Conservation (phyloP, 2,329 filamentous ascomycete species). For the Colletotrichum sp. region DNA sequence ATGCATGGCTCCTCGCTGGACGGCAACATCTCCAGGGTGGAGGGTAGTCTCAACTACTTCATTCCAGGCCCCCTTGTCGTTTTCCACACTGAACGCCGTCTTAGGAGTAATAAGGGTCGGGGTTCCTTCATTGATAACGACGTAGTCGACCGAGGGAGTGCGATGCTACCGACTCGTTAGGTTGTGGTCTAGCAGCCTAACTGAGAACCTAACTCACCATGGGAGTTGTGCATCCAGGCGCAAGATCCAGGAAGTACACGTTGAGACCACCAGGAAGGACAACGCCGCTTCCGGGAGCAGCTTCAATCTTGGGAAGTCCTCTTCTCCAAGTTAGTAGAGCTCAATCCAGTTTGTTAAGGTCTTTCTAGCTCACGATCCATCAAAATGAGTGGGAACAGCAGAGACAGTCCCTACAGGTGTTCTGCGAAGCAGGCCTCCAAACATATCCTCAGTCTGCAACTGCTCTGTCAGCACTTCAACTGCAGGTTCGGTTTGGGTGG, state of each 20-base stretch:
- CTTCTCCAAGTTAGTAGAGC: not conserved
- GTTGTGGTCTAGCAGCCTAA: not conserved
- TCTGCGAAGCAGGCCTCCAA: not conserved
- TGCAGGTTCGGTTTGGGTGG: not conserved
- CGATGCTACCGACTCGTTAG: not conserved
- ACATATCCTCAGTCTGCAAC: not conserved
- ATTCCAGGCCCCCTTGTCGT: not conserved
- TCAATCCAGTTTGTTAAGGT: not conserved
- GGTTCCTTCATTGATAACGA: not conserved
- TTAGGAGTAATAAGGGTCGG: not conserved
- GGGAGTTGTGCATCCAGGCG: not conserved
- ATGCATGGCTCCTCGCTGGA: not conserved
- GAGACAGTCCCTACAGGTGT: conserved; percentile 38
- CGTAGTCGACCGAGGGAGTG: not conserved
- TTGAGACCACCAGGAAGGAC: not conserved
- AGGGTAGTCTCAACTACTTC: not conserved
- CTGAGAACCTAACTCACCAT: not conserved
- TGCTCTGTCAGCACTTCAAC: not conserved
- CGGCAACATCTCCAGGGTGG: not conserved
- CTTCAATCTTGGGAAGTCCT: not conserved
- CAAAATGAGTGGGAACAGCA: not conserved
- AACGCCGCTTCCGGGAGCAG: not conserved
- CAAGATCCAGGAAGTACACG: not conserved
- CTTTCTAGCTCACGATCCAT: not conserved
- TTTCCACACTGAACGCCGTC: not conserved